Conservation (phyloP, 2,329 filamentous ascomycete species). For the Xylariaceae sp. region DNA sequence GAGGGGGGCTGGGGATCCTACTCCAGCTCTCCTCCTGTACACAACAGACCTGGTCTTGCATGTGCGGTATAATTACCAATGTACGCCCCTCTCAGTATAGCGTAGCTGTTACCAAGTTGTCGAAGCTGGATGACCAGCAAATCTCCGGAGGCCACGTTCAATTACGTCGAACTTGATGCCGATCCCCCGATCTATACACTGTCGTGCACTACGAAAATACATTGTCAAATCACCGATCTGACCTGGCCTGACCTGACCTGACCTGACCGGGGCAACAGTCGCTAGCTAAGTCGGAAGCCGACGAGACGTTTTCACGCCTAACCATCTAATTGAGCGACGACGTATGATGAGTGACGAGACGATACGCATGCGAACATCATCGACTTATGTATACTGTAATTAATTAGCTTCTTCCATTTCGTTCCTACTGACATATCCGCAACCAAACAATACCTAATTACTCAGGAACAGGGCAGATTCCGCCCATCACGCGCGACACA, state of each 20-base stretch:
- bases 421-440: neutral
- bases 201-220: neutral
- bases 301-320: neutral
- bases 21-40: too few species aligned
- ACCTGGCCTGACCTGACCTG: neutral
- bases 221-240: neutral
- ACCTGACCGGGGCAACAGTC: neutral
- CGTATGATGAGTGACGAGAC: too few species aligned
- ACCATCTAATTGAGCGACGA: neutral
- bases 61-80: neutral
- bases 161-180: neutral
- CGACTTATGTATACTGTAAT: too few species aligned
- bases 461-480: too few species aligned
- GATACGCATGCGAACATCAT: too few species aligned
- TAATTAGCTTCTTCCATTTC: neutral
- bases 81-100: too few species aligned
- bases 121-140: neutral
- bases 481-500: neutral
- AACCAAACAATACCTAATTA: neutral
- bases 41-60: neutral
- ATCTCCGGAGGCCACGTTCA: neutral
- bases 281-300: constrained; percentile 2
- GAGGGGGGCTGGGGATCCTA: too few species aligned
- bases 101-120: neutral
- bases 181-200: neutral